These are phyloP conservation scores for Talaromyces sp. DNA, from an alignment of 2,329 filamentous ascomycete species.

Conservation along the genomic window DNA sequence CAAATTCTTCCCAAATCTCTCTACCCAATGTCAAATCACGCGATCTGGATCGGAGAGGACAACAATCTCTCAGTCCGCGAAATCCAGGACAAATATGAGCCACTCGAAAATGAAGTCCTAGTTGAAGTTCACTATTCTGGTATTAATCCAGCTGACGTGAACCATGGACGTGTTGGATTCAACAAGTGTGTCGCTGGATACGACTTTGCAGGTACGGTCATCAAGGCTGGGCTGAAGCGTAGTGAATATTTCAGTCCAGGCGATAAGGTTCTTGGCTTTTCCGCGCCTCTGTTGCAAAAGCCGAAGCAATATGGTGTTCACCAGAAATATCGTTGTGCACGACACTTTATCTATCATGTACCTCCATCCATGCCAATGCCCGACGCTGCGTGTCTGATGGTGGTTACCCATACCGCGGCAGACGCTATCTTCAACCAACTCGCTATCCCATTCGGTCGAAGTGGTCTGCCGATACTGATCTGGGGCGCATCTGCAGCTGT, in stretches of 20 bases:
- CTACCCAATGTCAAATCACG: neutral
- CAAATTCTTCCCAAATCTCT: too few species aligned
- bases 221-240: neutral
- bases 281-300: neutral
- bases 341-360: neutral
- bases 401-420: neutral
- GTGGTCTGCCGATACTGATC: neutral
- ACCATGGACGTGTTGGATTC: neutral
- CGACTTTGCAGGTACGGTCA: neutral
- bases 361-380: neutral
- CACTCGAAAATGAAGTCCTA: neutral
- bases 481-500: constrained; percentile 1
- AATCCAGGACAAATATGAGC: neutral
- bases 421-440: constrained; percentile 1
- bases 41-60: neutral
- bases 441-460: neutral
- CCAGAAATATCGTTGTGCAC: neutral
- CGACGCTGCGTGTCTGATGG: neutral
- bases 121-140: neutral
- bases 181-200: neutral
- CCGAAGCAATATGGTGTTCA: neutral
- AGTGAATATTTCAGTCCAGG: neutral
- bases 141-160: constrained; percentile 1
- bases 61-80: neutral
- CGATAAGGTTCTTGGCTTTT: neutral